Evolutionary conservation across 345 rosid genomes (phyloP).

Genomic region (Euphorbia peplus): DNA sequence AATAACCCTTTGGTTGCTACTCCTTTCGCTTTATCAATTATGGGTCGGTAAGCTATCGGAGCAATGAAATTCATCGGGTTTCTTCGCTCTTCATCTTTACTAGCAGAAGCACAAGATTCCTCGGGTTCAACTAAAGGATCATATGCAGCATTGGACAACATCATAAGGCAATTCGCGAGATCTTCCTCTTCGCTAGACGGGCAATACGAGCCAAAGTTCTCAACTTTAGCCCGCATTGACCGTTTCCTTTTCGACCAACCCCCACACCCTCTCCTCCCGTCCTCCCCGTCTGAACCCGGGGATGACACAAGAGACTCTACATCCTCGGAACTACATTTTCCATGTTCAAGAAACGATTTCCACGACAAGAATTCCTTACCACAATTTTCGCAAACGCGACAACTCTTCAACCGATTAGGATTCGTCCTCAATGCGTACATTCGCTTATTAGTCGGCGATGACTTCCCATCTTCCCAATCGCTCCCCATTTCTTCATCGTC

Average conservation of each 20-base stretch:
- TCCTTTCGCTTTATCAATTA: constrained; percentile 42
- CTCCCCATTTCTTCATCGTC: constrained; percentile 55
- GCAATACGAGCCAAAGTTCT: constrained; percentile 28
- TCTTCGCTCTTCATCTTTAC: constrained; percentile 57
- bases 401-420: constrained; percentile 58
- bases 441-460: constrained; percentile 44
- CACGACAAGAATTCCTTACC: constrained; percentile 75
- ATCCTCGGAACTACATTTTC: constrained; percentile 55
- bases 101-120: constrained; percentile 69
- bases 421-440: constrained; percentile 69
- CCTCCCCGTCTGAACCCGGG: constrained; percentile 44
- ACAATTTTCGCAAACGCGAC: constrained; percentile 66
- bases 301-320: constrained; percentile 47
- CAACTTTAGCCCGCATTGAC: constrained; percentile 51
- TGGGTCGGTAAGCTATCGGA: constrained; percentile 29
- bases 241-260: constrained; percentile 70
- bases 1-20: constrained; percentile 50
- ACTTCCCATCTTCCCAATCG: constrained; percentile 52
- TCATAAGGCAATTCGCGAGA: constrained; percentile 84
- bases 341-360: constrained; percentile 79
- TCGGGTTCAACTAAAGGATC: constrained; percentile 53
- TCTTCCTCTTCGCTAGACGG: constrained; percentile 87
- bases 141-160: constrained; percentile 76
- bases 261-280: constrained; percentile 32
- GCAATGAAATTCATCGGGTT: constrained; percentile 37